Base-by-base conservation (phyloP, 306 rosid genomes). In the Cyamopsis tetragonoloba region DNA sequence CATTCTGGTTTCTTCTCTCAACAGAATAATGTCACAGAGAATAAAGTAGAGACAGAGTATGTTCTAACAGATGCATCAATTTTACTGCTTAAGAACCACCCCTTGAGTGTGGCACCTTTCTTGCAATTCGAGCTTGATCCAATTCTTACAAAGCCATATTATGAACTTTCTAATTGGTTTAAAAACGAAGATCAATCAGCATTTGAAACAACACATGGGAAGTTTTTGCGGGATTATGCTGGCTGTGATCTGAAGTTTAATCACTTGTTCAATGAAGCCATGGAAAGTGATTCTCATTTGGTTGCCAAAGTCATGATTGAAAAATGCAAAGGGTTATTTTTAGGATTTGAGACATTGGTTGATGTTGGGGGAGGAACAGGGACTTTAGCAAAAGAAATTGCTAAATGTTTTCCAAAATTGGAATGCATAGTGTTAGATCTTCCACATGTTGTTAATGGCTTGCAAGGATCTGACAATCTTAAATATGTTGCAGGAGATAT, bases 301-400 rank as follows among this genome's bases (percentile, higher is more conserved):
- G 15, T 31, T 0, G 2, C 11, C 1, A 24, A 19, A 22, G 1
- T 71, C 28, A 3, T 71, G 39, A 4, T 60, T 35, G 77, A 71
- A 3, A 60, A 72, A 3, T 35, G 70, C 18, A 38, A n/a, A 0
- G 54, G 4, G 6, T 15, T 37, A 54, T 61, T 70, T 17, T 3
- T 11, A 2, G 68, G 49, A 44, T 31, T 46, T 37, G 50, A 46
- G 12, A 31, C 76, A 2, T 20, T 70, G 20, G 76, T 70, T 44
- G 76, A 58, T 58, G 76, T 70, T 44, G 76, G 68, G 7, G 60
- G 68, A 58, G 38, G 76, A 1, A 70, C 59, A 19, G 68, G 59
- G 15, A 44, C 39, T 3, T 3, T 58, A 48, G 49, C 76, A 20
- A 58, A 32, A n/a, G 49, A 38, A 9, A 13, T 70, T 20, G 59